Evolutionary conservation across 805 yeast genomes (phyloP), one percentile per base, ranked within the genome.

Genomic region (Candida rishiriensis): DNA sequence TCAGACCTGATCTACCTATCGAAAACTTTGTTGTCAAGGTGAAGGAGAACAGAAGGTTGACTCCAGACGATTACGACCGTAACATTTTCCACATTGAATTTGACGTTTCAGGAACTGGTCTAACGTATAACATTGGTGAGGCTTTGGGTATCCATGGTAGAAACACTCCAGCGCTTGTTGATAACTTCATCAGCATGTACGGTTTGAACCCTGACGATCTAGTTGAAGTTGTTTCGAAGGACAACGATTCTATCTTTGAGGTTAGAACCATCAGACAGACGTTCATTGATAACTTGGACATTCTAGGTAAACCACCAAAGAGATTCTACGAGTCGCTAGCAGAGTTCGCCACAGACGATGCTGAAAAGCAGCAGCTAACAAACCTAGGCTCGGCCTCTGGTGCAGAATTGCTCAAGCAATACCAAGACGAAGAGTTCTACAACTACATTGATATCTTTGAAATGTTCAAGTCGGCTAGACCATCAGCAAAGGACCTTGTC

Each of bases 11-110:
- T 56, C 72, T 88, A 50, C 88, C 97, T 17, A 84, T 85, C 40
- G 73, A 83, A 62, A 89, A 86, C 69, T 89, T 81, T 59, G 76
- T 89, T 40, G 95, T 89, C 44, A 88, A 84, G 65, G 97, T 91
- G 42, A 85, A 88, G 65, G 93, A 86, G 62, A 90, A 90, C 73
- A 84, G 81, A 70, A 80, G 98, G 58, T 84, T 91, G 50, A 91
- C 98, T 15, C 97, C 98, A 6, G 60, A 57, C 32, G 90, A 87
- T 57, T 91, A 91, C 67, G 88, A 87, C 50, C 87, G 98, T 71
- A 86, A 91, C 68, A 90, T 91, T 57, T 91, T 91, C 88, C 96
- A 91, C 62, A 85, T 91, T 55, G 98, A 91, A 69, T 88, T 91
- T 54, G 98, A 91, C 63, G 78, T 83, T 60, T 68, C 89, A 38